Conservation (phyloP, 768 basidiomycete species). For the Mycena crocata region DNA sequence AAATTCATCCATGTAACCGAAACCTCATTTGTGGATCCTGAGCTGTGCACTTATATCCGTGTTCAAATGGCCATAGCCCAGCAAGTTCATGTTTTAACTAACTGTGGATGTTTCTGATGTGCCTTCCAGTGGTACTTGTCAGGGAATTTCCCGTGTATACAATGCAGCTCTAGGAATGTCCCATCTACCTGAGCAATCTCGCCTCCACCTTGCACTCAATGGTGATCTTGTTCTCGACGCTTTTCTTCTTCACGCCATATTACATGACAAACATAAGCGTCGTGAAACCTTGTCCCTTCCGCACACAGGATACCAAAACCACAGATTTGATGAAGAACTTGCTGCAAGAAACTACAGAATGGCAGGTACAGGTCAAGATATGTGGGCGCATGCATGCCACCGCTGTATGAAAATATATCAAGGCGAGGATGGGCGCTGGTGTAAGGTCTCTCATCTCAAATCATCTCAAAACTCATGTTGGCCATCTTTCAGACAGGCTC, state of each 20-base stretch:
- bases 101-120: not conserved
- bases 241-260: not conserved
- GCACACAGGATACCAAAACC: not conserved
- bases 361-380: slow-evolving; percentile 16
- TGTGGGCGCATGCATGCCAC: slow-evolving; percentile 14
- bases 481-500: not conserved
- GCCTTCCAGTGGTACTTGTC: not conserved
- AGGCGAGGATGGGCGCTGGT: slow-evolving; percentile 1
- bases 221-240: not conserved
- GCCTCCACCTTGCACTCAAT: not conserved
- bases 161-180: not conserved
- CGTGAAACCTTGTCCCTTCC: not conserved
- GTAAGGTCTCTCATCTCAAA: not conserved
- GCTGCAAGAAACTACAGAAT: not conserved
- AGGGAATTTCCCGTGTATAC: not conserved
- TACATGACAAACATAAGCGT: not conserved
- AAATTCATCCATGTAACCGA: slow-evolving; percentile 3
- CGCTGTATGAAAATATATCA: too few species aligned
- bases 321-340: slow-evolving; percentile 7
- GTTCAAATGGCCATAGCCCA: slow-evolving; percentile 4
- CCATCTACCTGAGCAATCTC: not conserved
- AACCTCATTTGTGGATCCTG: not conserved
- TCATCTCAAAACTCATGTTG: not conserved
- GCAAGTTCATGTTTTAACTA: not conserved
- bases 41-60: not conserved